A percentile compares a stretch with the other conserved stretches of the same genome.
These are phyloP conservation scores for Endotrypanum monterogeii DNA, from an alignment of 208 protist species.

Conservation along the genomic window DNA sequence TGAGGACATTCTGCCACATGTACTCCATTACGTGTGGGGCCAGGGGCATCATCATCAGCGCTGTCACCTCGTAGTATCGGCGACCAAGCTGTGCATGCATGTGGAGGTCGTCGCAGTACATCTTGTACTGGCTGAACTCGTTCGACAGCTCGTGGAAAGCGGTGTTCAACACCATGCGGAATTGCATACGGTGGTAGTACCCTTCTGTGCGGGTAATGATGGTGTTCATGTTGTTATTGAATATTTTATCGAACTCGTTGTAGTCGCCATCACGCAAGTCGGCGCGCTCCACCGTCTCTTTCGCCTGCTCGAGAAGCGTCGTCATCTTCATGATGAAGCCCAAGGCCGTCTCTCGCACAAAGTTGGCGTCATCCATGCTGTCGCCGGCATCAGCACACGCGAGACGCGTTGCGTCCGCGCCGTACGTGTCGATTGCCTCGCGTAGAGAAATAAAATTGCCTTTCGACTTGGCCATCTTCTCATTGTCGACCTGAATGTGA, in stretches of 20 bases:
- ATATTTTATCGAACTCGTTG: conserved; percentile 93
- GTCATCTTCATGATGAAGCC: conserved; percentile 97
- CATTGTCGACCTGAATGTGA: conserved; percentile 98
- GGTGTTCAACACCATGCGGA: conserved; percentile 95
- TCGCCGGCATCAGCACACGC: conserved; percentile 99
- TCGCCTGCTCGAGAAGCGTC: conserved; percentile 93
- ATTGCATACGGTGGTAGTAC: conserved; percentile 94
- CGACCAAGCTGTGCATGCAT: conserved; percentile 76
- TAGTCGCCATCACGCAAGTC: conserved; percentile 60
- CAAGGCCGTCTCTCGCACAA: conserved; percentile 94
- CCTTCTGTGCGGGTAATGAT: conserved; percentile 86
- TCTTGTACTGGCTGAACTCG: conserved; percentile 94
- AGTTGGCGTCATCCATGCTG: conserved; percentile 98
- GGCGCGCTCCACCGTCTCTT: conserved; percentile 56
- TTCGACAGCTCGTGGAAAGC: conserved; percentile 95
- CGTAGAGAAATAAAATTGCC: conserved; percentile 99
- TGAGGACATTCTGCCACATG: conserved; percentile 93
- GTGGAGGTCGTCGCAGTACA: conserved; percentile 71
- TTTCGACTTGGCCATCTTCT: conserved; percentile 99
- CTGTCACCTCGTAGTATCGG: conserved; percentile 93
- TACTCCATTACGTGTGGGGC: conserved; percentile 97
- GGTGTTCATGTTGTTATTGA: conserved; percentile 93
- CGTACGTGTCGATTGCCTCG: conserved; percentile 85
- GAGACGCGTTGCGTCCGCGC: conserved; percentile 94
- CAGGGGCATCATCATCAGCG: conserved; percentile 96